Evolutionary conservation across 192 early-diverging fungal species (phyloP).

Genomic region (Entomortierella chlamydospora): DNA sequence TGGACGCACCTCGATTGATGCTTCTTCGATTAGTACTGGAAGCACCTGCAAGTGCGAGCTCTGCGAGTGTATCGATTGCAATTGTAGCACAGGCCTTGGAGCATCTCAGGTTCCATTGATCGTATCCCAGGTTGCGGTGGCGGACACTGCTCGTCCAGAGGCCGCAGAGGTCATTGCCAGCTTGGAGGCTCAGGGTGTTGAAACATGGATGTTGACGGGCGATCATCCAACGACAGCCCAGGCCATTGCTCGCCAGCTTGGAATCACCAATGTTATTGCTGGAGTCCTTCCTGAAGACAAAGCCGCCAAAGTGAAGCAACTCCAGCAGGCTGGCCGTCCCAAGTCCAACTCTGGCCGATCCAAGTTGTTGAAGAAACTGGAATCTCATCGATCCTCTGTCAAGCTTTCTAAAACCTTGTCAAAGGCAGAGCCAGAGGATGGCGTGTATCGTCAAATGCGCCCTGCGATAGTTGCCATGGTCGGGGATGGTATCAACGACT

Average conservation of each 20-base stretch:
- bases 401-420: background rate
- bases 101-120: slow-evolving; percentile 44
- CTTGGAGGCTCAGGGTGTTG: slow-evolving; percentile 64
- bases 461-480: slow-evolving; percentile 84
- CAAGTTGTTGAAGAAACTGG: slow-evolving; percentile 10
- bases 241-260: slow-evolving; percentile 71
- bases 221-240: slow-evolving; percentile 74
- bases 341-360: background rate
- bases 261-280: slow-evolving; percentile 73
- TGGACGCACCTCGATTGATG: slow-evolving; percentile 19
- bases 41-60: slow-evolving; percentile 42
- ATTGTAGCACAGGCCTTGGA: slow-evolving; percentile 42
- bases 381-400: background rate
- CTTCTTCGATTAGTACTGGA: slow-evolving; percentile 1
- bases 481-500: slow-evolving; percentile 97
- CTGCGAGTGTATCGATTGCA: slow-evolving; percentile 52
- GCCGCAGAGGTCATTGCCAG: slow-evolving; percentile 61
- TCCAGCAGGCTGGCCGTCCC: slow-evolving; percentile 57
- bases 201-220: slow-evolving; percentile 86
- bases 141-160: slow-evolving; percentile 73
- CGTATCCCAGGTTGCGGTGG: slow-evolving; percentile 69
- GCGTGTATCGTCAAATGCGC: slow-evolving; percentile 16
- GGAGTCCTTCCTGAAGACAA: slow-evolving; percentile 83
- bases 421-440: background rate
- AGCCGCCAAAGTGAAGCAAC: slow-evolving; percentile 67